Percentiles rank a stretch among this genome's conserved stretches.
Conservation (phyloP, 768 basidiomycete genomes). For the Glaciozyma martinii region DNA sequence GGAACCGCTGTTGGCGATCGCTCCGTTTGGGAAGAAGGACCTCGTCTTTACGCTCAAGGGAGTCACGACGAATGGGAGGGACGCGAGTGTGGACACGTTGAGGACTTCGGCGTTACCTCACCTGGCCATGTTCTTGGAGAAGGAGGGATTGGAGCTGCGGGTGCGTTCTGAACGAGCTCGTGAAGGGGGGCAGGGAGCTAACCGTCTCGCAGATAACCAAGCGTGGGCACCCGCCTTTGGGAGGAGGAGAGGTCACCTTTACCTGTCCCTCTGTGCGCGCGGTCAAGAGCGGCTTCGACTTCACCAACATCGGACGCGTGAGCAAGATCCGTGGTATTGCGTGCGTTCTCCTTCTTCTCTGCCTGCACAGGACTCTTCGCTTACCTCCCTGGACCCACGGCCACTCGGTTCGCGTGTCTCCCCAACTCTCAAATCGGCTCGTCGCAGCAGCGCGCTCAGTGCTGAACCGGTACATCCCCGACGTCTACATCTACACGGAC, state of each 20-base stretch:
- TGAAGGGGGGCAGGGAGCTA: background rate
- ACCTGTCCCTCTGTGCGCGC: constrained; percentile 85
- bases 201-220: constrained; percentile 65
- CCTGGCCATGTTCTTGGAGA: constrained; percentile 55
- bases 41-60: constrained; percentile 72
- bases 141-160: constrained; percentile 79
- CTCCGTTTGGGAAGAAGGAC: constrained; percentile 83
- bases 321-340: constrained; percentile 92
- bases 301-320: constrained; percentile 81
- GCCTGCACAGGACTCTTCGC: constrained; percentile 6
- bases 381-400: constrained; percentile 43
- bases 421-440: constrained; percentile 95
- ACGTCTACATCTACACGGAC: constrained; percentile 96
- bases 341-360: constrained; percentile 47
- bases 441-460: constrained; percentile 88
- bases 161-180: constrained; percentile 42
- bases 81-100: constrained; percentile 57
- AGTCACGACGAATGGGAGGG: constrained; percentile 83
- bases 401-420: constrained; percentile 90
- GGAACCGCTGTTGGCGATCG: constrained; percentile 79
- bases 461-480: constrained; percentile 91
- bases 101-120: constrained; percentile 29
- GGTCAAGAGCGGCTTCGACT: constrained; percentile 75
- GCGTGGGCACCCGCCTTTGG: constrained; percentile 79
- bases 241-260: constrained; percentile 90